Percentiles rank a stretch among this genome's conserved stretches.
Conservation (phyloP, 2,329 filamentous ascomycete species). For the Calonectria ilicicola region DNA sequence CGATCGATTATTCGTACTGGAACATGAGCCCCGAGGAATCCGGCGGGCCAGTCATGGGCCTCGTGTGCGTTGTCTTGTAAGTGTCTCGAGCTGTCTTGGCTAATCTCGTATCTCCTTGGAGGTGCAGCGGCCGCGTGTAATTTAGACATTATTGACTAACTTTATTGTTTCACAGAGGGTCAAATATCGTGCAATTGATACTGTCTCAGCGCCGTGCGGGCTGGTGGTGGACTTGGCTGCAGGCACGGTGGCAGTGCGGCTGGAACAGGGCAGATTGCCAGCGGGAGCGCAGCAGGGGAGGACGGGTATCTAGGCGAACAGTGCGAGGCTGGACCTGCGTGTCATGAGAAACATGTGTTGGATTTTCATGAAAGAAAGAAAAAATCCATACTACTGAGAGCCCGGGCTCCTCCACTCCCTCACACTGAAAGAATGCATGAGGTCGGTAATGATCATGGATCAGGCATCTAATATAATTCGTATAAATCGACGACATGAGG, state of each 20-base stretch:
- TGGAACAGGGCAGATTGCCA: constrained; percentile 15
- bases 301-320: constrained; percentile 17
- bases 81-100: constrained; percentile 20
- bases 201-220: constrained; percentile 33
- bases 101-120: background rate
- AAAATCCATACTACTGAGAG: background rate
- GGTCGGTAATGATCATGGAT: background rate
- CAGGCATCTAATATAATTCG: constrained; percentile 22
- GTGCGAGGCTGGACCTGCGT: constrained; percentile 38
- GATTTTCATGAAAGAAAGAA: background rate
- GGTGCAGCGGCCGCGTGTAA: background rate
- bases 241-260: constrained; percentile 36
- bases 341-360: constrained; percentile 32
- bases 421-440: background rate
- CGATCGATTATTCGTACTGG: constrained; percentile 52
- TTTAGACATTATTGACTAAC: constrained; percentile 24
- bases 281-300: constrained; percentile 6
- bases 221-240: constrained; percentile 36
- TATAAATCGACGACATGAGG: constrained; percentile 13
- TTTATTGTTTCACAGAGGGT: constrained; percentile 28
- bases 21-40: constrained; percentile 44
- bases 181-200: constrained; percentile 38
- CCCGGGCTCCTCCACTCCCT: background rate
- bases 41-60: constrained; percentile 48
- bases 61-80: constrained; percentile 52